Percentiles rank a stretch among this genome's conserved stretches.
phyloP scores from a whole-genome alignment of 2,329 filamentous ascomycete genomes.

The Penicillium sp. region DNA sequence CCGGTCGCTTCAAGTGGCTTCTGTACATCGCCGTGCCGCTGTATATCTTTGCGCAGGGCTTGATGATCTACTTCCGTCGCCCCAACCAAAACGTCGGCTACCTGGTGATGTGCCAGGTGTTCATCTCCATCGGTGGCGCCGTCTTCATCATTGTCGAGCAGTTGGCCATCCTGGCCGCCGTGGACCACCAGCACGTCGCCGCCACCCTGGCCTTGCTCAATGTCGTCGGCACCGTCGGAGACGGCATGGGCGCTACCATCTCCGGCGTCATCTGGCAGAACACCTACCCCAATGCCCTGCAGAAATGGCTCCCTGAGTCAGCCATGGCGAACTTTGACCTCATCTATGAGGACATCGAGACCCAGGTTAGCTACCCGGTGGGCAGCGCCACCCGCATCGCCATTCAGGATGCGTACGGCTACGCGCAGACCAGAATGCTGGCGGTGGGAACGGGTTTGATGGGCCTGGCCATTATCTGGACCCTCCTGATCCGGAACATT shows the following conservation, averaged over 20 bases:
- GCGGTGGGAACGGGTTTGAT: conserved; percentile 50
- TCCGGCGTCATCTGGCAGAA: conserved; percentile 61
- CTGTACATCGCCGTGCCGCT: conserved; percentile 55
- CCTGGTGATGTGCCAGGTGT: conserved; percentile 58
- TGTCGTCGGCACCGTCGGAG: conserved; percentile 56
- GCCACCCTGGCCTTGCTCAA: conserved; percentile 55
- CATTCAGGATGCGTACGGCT: conserved; percentile 60
- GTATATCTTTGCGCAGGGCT: conserved; percentile 52
- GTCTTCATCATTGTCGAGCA: conserved; percentile 55
- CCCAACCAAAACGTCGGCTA: conserved; percentile 50
- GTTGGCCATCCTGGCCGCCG: conserved; percentile 55
- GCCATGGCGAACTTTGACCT: conserved; percentile 11
- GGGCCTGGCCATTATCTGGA: conserved; percentile 43
- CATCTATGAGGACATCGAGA: conserved; percentile 18
- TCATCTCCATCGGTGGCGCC: conserved; percentile 56
- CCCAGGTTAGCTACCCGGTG: conserved; percentile 25
- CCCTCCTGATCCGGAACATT: conserved; percentile 52
- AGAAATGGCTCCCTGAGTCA: conserved; percentile 43
- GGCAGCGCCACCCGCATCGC: conserved; percentile 53
- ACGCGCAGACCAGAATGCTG: conserved; percentile 54
- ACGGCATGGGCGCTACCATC: conserved; percentile 55
- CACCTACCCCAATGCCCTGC: conserved; percentile 51
- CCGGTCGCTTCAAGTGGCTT: conserved; percentile 55
- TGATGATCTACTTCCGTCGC: conserved; percentile 58
- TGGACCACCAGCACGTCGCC: conserved; percentile 57